phyloP scores from a whole-genome alignment of 2,329 filamentous ascomycete species.

The Ploettnerulaceae sp. region DNA sequence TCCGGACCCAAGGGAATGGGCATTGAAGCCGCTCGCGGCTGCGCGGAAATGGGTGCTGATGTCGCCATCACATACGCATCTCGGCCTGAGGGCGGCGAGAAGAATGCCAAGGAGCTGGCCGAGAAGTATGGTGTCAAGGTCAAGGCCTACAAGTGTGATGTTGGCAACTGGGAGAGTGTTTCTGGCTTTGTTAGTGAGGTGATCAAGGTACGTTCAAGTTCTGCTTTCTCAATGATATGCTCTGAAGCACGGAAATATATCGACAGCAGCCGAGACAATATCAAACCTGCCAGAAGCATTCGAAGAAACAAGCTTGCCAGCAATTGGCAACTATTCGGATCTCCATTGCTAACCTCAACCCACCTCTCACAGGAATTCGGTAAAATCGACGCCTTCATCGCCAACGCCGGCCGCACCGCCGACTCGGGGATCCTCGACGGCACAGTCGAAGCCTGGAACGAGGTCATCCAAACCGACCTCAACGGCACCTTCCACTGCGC shows the following conservation, averaged over 20 bases:
- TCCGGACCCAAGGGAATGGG: constrained; percentile 63
- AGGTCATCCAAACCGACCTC: constrained; percentile 61
- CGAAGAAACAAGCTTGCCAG: too few relatives aligned
- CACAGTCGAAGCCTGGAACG: constrained; percentile 60
- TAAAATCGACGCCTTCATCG: constrained; percentile 62
- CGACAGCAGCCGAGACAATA: too few relatives aligned
- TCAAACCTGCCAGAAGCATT: too few relatives aligned
- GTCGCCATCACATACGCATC: constrained; percentile 38
- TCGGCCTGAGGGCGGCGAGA: constrained; percentile 55
- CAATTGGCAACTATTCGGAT: too few relatives aligned
- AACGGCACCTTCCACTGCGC: constrained; percentile 63
- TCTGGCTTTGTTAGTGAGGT: constrained; percentile 51
- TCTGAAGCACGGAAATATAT: too few relatives aligned
- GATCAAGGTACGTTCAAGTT: too few relatives aligned
- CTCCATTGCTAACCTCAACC: too few relatives aligned
- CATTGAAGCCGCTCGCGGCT: constrained; percentile 60
- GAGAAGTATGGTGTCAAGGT: constrained; percentile 59
- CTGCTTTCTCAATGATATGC: too few relatives aligned
- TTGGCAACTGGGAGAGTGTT: constrained; percentile 50
- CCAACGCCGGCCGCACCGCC: constrained; percentile 67
- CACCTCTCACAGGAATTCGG: constrained; percentile 71
- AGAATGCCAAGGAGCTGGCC: constrained; percentile 58
- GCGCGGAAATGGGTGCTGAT: constrained; percentile 56
- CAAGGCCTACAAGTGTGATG: constrained; percentile 63
- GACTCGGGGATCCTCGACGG: constrained; percentile 64